Evolutionary conservation across 805 yeast genomes (phyloP), one percentile per base, ranked within the genome.

Genomic region (Sungouiella thailandica): DNA sequence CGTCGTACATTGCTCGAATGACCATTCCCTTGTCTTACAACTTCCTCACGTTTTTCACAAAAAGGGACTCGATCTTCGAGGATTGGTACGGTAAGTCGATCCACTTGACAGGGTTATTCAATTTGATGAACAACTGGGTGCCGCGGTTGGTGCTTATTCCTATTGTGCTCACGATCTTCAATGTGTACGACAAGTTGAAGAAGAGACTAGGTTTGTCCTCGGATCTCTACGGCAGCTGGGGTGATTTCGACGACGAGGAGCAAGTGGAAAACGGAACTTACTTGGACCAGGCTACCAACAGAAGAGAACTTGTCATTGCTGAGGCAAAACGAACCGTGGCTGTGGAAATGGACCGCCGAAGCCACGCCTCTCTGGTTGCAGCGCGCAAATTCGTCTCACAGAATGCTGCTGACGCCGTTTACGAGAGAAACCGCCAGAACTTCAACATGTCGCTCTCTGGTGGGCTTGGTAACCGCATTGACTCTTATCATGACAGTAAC

Each of bases 11-110:
- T 13, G 82, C 89, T 32, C 76, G 95, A 42, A 63, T 86, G 52
- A 83, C 95, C 0, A 79, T 86, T 9, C 95, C 95, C 8, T 64
- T 86, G 41, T 77, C 85, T 17, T 86, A 82, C 59, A 86, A 86
- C 57, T 86, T 83, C 52, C 56, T 85, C 36, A 82, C 83, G 32
- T 62, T 86, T 34, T 70, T 81, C 37, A 68, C 76, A 2, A 64
- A 72, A 13, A 60, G 80, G 17, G 36, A 56, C 16, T 66, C 78
- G 2, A 61, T 67, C 9, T 86, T 86, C 56, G 87, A 84, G 50
- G 70, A 73, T 30, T 83, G 88, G 63, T 68, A 82, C 40, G 94
- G 93, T 6, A 66, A 74, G 45, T 80, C 86, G 5, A 81, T 86
- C 51, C 81, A 83, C 47, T 60, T 85, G 43, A 80, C 89, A 8